Evolutionary conservation across 1,284 basidiomycete genomes (phyloP).

Genomic region (Fomes fomentarius): DNA sequence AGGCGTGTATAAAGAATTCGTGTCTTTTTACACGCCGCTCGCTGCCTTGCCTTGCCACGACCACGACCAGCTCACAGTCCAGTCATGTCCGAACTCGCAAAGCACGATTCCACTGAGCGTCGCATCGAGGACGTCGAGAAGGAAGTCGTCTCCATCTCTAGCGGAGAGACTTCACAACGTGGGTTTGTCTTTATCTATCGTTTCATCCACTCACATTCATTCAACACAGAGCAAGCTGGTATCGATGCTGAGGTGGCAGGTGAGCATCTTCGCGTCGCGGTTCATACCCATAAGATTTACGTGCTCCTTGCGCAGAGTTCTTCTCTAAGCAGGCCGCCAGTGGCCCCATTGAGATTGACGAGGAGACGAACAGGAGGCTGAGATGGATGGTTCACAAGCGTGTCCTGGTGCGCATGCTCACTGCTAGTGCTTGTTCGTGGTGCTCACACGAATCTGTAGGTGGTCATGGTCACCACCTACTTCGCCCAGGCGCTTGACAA

Average conservation of each 20-base stretch:
- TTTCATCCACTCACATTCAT: not conserved
- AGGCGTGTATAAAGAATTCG: slow-evolving; percentile 3
- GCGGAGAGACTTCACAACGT: slow-evolving; percentile 15
- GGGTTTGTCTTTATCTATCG: slow-evolving; percentile 10
- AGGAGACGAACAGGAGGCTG: slow-evolving; percentile 46
- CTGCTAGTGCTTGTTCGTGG: too few relatives aligned
- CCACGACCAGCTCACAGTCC: not conserved
- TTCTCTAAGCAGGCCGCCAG: slow-evolving; percentile 41
- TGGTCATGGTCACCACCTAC: slow-evolving; percentile 59
- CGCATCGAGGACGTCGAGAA: slow-evolving; percentile 36
- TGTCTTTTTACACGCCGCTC: not conserved
- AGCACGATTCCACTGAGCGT: slow-evolving; percentile 20
- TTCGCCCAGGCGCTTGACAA: slow-evolving; percentile 56
- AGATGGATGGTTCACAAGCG: slow-evolving; percentile 55
- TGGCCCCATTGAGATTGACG: slow-evolving; percentile 43
- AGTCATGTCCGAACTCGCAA: slow-evolving; percentile 15
- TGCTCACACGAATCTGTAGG: not conserved
- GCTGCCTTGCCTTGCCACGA: not conserved
- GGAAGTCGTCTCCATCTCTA: slow-evolving; percentile 32
- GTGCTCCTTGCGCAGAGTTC: slow-evolving; percentile 42
- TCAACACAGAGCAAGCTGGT: slow-evolving; percentile 32
- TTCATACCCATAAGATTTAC: too few relatives aligned
- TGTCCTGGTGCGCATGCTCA: slow-evolving; percentile 37
- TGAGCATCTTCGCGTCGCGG: not conserved
- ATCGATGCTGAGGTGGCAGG: slow-evolving; percentile 50